Evolutionary conservation across 345 rosid genomes (phyloP).

Genomic region (Tarenaya hassleriana): DNA sequence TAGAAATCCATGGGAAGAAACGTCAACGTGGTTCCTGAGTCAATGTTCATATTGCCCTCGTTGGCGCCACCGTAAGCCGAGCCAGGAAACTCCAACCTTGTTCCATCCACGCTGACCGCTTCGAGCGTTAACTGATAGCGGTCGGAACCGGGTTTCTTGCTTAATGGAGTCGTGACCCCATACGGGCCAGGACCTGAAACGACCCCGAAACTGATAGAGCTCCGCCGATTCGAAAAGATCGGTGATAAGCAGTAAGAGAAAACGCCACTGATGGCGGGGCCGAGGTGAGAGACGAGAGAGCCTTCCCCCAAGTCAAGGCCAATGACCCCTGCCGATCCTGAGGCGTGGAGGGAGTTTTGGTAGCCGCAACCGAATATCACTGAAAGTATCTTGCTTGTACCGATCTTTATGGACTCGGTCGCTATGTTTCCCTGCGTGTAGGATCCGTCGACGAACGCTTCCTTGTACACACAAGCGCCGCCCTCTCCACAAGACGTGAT

Average conservation of each 20-base stretch:
- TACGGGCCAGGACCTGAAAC: too few relatives aligned
- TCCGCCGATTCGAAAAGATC: background rate
- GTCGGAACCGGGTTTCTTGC: too few relatives aligned
- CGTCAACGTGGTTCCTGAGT: constrained; percentile 20
- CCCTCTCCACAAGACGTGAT: too few relatives aligned
- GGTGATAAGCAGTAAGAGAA: background rate
- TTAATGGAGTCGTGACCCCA: too few relatives aligned
- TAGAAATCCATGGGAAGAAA: background rate
- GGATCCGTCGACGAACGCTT: too few relatives aligned
- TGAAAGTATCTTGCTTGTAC: background rate
- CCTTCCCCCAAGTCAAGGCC: background rate
- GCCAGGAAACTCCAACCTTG: background rate
- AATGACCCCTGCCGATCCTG: background rate
- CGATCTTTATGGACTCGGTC: background rate
- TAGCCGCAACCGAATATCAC: constrained; percentile 2
- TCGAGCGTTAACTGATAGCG: background rate
- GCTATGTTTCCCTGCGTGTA: too few relatives aligned
- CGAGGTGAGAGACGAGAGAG: constrained; percentile 1
- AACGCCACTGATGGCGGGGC: background rate
- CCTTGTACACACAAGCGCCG: too few relatives aligned
- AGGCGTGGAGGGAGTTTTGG: background rate
- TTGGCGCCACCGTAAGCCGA: background rate
- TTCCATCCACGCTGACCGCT: background rate
- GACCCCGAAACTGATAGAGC: background rate
- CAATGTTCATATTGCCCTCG: constrained; percentile 13